A percentile compares a stretch with the other conserved stretches of the same genome.
Conservation (phyloP, 1,139 yeast species). For the Hyphopichia fennica region DNA sequence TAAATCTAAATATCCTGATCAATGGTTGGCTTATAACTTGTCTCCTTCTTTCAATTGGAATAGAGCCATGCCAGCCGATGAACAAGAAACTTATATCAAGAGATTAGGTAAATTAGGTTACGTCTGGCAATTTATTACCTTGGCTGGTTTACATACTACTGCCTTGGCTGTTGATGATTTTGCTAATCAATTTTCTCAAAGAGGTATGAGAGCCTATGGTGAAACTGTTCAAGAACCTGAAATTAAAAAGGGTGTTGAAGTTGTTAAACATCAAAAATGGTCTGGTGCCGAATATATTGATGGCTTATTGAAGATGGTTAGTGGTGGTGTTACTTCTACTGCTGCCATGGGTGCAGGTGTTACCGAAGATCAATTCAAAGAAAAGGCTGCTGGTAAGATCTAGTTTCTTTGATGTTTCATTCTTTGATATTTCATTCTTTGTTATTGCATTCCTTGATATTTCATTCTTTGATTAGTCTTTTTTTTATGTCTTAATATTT, state of each 20-base stretch:
- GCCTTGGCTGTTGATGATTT: slow-evolving; percentile 90
- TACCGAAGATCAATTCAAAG: slow-evolving; percentile 92
- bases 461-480: neutral
- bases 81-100: slow-evolving; percentile 87
- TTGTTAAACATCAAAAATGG: slow-evolving; percentile 98
- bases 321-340: slow-evolving; percentile 94
- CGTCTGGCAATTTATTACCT: slow-evolving; percentile 97
- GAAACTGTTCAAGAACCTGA: slow-evolving; percentile 83
- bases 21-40: slow-evolving; percentile 95
- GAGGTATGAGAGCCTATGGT: slow-evolving; percentile 97
- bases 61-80: slow-evolving; percentile 82
- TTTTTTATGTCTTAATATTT: neutral
- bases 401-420: slow-evolving; percentile 2
- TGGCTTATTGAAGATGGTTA: slow-evolving; percentile 81
- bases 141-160: slow-evolving; percentile 96
- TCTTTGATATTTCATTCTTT: no score
- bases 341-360: slow-evolving; percentile 99
- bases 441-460: no score
- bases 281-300: slow-evolving; percentile 98
- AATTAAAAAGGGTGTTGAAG: slow-evolving; percentile 88
- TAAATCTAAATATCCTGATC: slow-evolving; percentile 74
- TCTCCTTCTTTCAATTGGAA: slow-evolving; percentile 99
- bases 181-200: slow-evolving; percentile 71
- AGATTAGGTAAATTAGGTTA: slow-evolving; percentile 89
- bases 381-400: slow-evolving; percentile 19